Evolutionary conservation across 257 asterid genomes (phyloP), one percentile per base, ranked within the genome.

Genomic region (Handroanthus guayacan): DNA sequence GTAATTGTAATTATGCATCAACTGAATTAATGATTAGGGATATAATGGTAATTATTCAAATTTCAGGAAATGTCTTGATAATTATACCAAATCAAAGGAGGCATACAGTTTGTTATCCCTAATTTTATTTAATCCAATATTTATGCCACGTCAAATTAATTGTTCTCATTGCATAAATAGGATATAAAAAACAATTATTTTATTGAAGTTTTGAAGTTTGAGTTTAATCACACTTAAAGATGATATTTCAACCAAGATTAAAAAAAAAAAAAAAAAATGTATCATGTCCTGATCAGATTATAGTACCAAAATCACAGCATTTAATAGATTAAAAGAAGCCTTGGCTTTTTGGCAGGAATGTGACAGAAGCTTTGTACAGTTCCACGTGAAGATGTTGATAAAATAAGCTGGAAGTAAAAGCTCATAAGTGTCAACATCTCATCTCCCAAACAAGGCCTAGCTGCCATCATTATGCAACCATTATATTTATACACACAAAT

Each of bases 371-470:
- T 14, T 81, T 67, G 44, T 51, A 68, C 77, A 50, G 69, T 51
- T 67, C 70, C 85, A 81, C 77, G 82, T 81, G 85, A 81, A 52
- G 82, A 73, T 81, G 85, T 73, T 77, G 76, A 61, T 43, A 18
- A 75, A 60, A 76, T 41, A 60, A 76, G 57, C 34, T 67, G 71
- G 71, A 68, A 12, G 68, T 20, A 51, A 18, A 54, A 60, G 64
- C 76, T 62, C 69, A 58, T 17, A 62, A 43, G 31, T 37, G 78
- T 76, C 84, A 38, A 60, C 80, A 80, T 75, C 78, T 38, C 80
- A 80, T 75, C 78, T 38, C 5, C 67, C 76, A 52, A 75, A 76
- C 56, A 48, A 50, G 36, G 71, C 72, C 75, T 70, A 80, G 45
- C 67, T 38, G 69, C 70, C 82, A 62, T 68, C 67, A 74, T 64